Evolutionary conservation across 805 yeast genomes (phyloP).

Genomic region (Tetrapisispora taiwanensis): DNA sequence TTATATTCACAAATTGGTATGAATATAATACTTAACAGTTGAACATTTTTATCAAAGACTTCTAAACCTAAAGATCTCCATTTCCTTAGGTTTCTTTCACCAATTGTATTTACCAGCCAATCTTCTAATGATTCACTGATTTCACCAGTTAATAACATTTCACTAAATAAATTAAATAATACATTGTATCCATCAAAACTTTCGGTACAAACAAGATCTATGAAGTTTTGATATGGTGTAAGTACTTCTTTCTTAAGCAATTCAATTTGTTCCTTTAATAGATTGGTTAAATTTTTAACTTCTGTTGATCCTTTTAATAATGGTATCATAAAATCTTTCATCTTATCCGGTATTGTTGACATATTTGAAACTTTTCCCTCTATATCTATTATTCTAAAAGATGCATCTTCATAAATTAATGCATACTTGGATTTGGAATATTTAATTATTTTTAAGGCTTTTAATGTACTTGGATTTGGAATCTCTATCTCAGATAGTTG

Average conservation of each 20-base stretch:
- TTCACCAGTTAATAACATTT: slow-evolving; percentile 37
- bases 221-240: slow-evolving; percentile 15
- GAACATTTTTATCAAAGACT: slow-evolving; percentile 41
- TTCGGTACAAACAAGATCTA: slow-evolving; percentile 11
- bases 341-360: no score
- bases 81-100: slow-evolving; percentile 52
- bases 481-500: neutral
- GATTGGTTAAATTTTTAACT: slow-evolving; percentile 9
- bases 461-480: neutral
- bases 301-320: slow-evolving; percentile 8
- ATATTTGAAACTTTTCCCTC: no score
- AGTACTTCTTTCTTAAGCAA: slow-evolving; percentile 12
- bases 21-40: slow-evolving; percentile 38
- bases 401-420: slow-evolving; percentile 9
- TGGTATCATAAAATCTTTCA: neutral
- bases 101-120: slow-evolving; percentile 56
- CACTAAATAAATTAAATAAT: slow-evolving; percentile 28
- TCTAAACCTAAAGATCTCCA: slow-evolving; percentile 43
- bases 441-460: neutral
- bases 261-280: slow-evolving; percentile 13
- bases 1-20: slow-evolving; percentile 49
- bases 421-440: neutral
- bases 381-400: slow-evolving; percentile 5
- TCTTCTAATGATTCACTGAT: slow-evolving; percentile 41
- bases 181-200: slow-evolving; percentile 10